Evolutionary conservation across 2,329 filamentous ascomycete genomes (phyloP), one percentile per base, ranked within the genome.

Genomic region (Sporothrix variecibatus): DNA sequence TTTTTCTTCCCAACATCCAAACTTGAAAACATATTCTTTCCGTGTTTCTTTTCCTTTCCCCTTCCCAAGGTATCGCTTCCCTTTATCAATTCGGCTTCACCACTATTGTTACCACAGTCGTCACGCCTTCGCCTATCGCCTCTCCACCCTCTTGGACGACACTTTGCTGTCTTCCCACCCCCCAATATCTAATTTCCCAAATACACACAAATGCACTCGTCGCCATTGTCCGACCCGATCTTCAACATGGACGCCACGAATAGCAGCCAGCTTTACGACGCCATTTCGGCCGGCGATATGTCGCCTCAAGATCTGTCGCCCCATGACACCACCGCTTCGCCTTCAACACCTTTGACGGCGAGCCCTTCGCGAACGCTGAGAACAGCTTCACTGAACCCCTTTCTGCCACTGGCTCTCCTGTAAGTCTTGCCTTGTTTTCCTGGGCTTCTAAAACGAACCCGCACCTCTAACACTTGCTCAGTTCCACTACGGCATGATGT

Each of bases 171-270:
- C 8, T 51, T 51, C 17, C n/a, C 11, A 28, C 28, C 9, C n/a
- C 12, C 51, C 51, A 23, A 26, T 15, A 26, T 15, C 34, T 4
- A 58, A 60, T 1, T 9, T 20, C 15, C 56, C n/a, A 28, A 15
- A 46, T 23, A 49, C n/a, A 65, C 38, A 65, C 31, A n/a, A 31
- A 67, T 68, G 64, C 40, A 31, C 40, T 49, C 64, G 1, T 51
- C 64, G 34, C 40, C 64, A 7, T 51, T 40, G 31, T 49, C 64
- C 4, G 40, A 68, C 26, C 40, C 64, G 8, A 71, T 71, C 34
- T 43, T 58, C 68, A 28, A 28, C 56, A 71, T 71, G 69, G 53
- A 71, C 38, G 31, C 40, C 53, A n/a, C 20, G 2, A 12, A 40
- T 23, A n/a, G 49, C 67, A 15, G 12, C 23, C 20, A 23, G 7